These are phyloP conservation scores for Haplosporangium sp. DNA, from an alignment of 371 early-diverging fungal genomes.

Conservation along the genomic window DNA sequence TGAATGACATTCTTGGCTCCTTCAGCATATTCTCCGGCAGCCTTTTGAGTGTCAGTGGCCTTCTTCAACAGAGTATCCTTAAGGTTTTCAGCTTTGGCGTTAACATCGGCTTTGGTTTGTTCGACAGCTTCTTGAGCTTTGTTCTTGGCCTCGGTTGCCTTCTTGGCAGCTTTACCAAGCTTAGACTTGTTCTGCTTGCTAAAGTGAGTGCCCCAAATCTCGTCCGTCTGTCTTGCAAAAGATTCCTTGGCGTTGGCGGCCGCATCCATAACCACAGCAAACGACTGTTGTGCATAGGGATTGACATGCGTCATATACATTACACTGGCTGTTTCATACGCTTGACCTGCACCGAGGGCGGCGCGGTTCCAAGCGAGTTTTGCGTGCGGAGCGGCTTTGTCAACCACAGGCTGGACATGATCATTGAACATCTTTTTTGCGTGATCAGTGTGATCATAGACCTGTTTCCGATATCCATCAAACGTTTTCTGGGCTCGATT, in stretches of 20 bases:
- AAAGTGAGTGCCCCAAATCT: constrained; percentile 30
- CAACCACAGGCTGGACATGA: constrained; percentile 40
- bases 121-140: not conserved
- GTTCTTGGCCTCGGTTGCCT: constrained; percentile 8
- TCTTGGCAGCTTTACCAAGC: constrained; percentile 15
- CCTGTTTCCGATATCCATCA: constrained; percentile 27
- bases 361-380: constrained; percentile 36
- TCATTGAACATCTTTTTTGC: constrained; percentile 1
- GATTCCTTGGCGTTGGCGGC: constrained; percentile 17
- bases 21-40: constrained; percentile 13
- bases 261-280: constrained; percentile 16
- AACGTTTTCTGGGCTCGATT: constrained; percentile 22
- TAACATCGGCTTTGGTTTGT: constrained; percentile 5
- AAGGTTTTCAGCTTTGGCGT: constrained; percentile 9
- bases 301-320: constrained; percentile 40
- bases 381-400: constrained; percentile 42
- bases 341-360: constrained; percentile 4
- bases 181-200: constrained; percentile 28
- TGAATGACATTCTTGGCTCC: constrained; percentile 5
- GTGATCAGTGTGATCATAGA: constrained; percentile 8
- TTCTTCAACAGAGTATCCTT: constrained; percentile 27
- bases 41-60: constrained; percentile 17
- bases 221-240: constrained; percentile 28
- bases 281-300: constrained; percentile 33
- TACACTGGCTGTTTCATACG: constrained; percentile 13